Conservation (phyloP, 2,329 filamentous ascomycete genomes). For the Chrysoporthe cubensis region DNA sequence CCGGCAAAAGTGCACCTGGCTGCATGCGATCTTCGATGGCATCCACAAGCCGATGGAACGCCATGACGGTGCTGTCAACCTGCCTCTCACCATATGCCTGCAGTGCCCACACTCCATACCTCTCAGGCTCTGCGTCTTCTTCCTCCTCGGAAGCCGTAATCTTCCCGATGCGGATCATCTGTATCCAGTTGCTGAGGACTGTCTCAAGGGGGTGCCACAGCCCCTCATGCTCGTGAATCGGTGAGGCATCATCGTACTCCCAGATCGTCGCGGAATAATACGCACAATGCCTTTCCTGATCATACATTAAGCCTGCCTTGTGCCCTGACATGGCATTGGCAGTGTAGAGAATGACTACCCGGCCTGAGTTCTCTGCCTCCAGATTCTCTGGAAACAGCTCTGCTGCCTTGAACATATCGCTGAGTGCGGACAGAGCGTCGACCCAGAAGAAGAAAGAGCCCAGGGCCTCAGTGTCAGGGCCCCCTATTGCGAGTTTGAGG, state of each 20-base stretch:
- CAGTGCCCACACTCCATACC: constrained; percentile 4
- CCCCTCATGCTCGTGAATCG: constrained; percentile 29
- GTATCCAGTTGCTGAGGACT: constrained; percentile 31
- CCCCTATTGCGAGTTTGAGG: background rate
- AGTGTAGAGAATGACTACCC: background rate
- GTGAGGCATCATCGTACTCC: constrained; percentile 26
- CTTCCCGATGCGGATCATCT: constrained; percentile 30
- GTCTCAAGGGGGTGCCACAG: background rate
- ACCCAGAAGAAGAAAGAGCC: too few relatives aligned
- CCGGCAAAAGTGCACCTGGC: background rate
- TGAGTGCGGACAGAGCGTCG: too few relatives aligned
- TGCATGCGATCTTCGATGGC: constrained; percentile 18
- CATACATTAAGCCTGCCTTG: constrained; percentile 5
- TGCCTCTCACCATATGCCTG: background rate
- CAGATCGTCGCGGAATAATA: constrained; percentile 6
- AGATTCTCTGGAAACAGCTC: too few relatives aligned
- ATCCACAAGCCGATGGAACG: constrained; percentile 25
- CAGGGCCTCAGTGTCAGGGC: background rate
- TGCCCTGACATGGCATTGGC: background rate
- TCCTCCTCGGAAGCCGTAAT: constrained; percentile 16
- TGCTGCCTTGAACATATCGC: too few relatives aligned
- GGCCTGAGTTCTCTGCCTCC: too few relatives aligned
- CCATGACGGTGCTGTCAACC: constrained; percentile 27
- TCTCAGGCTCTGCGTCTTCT: background rate
- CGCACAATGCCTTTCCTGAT: background rate